A percentile compares a stretch with the other conserved stretches of the same genome.
phyloP scores from a whole-genome alignment of 2,329 filamentous ascomycete genomes.

The Cyphellophora europaea region DNA sequence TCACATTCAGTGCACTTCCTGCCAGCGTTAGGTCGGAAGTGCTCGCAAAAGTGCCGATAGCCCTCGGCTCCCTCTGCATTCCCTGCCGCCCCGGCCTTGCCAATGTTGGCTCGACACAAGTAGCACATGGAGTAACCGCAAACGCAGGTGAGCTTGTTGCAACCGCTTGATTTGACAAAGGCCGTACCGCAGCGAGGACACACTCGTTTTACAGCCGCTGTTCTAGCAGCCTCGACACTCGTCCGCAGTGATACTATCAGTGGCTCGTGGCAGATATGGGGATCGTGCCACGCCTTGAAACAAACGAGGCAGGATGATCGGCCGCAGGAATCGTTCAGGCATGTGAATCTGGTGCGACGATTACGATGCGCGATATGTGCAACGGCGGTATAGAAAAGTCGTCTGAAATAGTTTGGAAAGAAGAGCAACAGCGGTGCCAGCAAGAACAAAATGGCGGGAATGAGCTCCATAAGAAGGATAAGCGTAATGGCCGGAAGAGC shows the following conservation, averaged over 20 bases:
- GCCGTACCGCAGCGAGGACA: slow-evolving; percentile 85
- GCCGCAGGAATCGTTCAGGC: slow-evolving; percentile 58
- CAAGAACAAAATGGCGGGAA: slow-evolving; percentile 45
- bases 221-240: slow-evolving; percentile 86
- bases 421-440: slow-evolving; percentile 43
- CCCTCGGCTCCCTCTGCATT: slow-evolving; percentile 45
- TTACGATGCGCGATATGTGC: slow-evolving; percentile 59
- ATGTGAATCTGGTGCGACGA: slow-evolving; percentile 68
- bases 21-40: slow-evolving; percentile 77
- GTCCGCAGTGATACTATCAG: slow-evolving; percentile 73
- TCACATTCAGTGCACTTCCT: slow-evolving; percentile 68
- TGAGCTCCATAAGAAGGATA: slow-evolving; percentile 32
- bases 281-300: slow-evolving; percentile 72
- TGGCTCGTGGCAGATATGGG: slow-evolving; percentile 83
- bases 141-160: slow-evolving; percentile 92
- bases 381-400: slow-evolving; percentile 48
- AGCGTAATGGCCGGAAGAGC: slow-evolving; percentile 42
- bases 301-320: slow-evolving; percentile 73
- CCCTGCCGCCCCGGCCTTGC: slow-evolving; percentile 11
- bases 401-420: slow-evolving; percentile 42
- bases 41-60: slow-evolving; percentile 91
- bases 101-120: slow-evolving; percentile 61
- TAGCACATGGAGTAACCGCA: slow-evolving; percentile 99
- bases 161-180: slow-evolving; percentile 88
- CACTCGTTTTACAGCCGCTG: slow-evolving; percentile 85